Base-by-base conservation (phyloP, 1,139 yeast genomes). In the Blastobotrys buckinghamii region DNA sequence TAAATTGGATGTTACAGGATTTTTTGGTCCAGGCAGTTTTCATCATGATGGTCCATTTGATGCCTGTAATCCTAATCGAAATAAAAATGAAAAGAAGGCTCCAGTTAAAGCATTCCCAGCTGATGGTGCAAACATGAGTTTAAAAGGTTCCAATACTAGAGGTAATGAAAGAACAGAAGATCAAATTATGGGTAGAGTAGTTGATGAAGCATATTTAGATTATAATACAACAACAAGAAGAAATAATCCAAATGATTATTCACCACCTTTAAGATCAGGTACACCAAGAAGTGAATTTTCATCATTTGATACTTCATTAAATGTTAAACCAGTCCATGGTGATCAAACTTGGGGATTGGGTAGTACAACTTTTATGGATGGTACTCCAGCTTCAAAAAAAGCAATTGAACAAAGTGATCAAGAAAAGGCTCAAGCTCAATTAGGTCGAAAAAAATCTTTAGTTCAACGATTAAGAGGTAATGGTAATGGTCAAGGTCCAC, bases 41-140 rank as follows among this genome's bases (percentile, higher is more conserved):
- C 98, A 92, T 67, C 98, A 92, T 66, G 98, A 92, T 68, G 98
- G 98, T 13, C 98, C 98, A 16, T 92, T 92, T 66, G 98, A 92
- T 67, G 98, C 98, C 1, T 90, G 97, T 68, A 85, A 95, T 6
- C 97, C 98, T 6, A 96, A 87, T 67, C 82, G 97, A 66, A 92
- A 92, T 70, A 86, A 85, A 69, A 78, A 84, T 63, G 72, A 71
- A 27, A 56, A 59, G 40, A 83, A 81, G 64, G 96, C 97, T 0
- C 98, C 98, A 2, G 96, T 92, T 24, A 75, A 82, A 72, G 98
- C 98, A 0, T 92, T 89, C 75, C 96, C 97, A 2, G 84, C 77
- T 6, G 95, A 90, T 69, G 97, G 97, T 0, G 96, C 97, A 53
- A 92, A 90, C 68, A 87, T 81, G 64, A 78, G 95, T 7, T 81